Evolutionary conservation across 768 basidiomycete genomes (phyloP).

Genomic region (Mycena chlorophos): DNA sequence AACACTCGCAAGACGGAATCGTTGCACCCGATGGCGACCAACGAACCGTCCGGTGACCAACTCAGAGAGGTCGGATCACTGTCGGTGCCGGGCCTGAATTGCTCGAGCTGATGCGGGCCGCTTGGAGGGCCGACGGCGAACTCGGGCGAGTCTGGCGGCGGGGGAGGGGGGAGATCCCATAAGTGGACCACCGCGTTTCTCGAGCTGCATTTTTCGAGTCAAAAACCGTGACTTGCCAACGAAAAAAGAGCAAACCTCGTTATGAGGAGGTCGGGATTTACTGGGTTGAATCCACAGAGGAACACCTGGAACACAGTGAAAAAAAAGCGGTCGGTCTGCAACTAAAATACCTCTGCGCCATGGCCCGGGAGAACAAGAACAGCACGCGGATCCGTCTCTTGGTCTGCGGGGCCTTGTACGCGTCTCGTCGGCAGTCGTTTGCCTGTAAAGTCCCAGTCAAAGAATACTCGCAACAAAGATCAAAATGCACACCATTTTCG

Average conservation of each 20-base stretch:
- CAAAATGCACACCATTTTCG: constrained; percentile 49
- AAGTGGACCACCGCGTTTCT: constrained; percentile 75
- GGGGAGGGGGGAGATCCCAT: constrained; percentile 62
- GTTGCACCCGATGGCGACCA: constrained; percentile 78
- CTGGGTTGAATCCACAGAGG: constrained; percentile 78
- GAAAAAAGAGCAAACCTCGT: constrained; percentile 57
- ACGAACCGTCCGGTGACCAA: constrained; percentile 73
- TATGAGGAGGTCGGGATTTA: constrained; percentile 56
- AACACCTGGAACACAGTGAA: constrained; percentile 56
- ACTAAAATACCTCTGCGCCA: constrained; percentile 51
- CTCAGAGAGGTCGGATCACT: constrained; percentile 75
- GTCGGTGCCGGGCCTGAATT: constrained; percentile 45
- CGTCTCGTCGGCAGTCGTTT: constrained; percentile 34
- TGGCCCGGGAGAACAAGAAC: constrained; percentile 58
- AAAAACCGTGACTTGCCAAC: constrained; percentile 8
- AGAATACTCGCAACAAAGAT: constrained; percentile 34
- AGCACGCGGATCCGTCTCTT: constrained; percentile 41
- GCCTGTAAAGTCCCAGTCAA: constrained; percentile 12
- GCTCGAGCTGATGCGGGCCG: constrained; percentile 48
- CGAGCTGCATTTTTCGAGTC: constrained; percentile 48
- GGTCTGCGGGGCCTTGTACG: constrained; percentile 43
- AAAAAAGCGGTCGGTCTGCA: not conserved
- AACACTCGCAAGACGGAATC: constrained; percentile 72
- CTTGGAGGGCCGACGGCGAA: constrained; percentile 31
- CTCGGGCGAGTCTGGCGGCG: constrained; percentile 28